Evolutionary conservation across 352 stramenopile species (phyloP), one percentile per base, ranked within the genome.

Genomic region (Pythium volutum): DNA sequence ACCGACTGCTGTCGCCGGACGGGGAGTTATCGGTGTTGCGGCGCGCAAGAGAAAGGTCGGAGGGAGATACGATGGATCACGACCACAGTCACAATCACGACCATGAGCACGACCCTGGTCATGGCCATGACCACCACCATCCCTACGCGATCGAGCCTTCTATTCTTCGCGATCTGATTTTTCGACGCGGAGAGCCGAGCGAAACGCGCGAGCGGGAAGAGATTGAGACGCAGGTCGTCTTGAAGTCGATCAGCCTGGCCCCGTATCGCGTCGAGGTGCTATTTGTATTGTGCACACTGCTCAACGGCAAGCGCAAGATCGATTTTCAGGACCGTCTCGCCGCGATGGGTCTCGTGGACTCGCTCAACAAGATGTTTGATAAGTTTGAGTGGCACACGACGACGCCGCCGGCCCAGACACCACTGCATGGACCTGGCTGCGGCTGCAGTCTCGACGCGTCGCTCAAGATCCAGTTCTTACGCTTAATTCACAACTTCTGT

Each of bases 401-500:
- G 10, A 69, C 71, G 9, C 66, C 79, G 23, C 63, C 74, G 20
- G 51, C 78, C 0, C 77, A 90, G 45, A 67, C 79, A 22, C 82
- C 82, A 6, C 62, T 94, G 2, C 84, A 94, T 49, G 84, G 84
- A 8, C 84, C 84, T 26, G 84, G 82, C 2, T 98, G 96, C 55
- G 93, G 98, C 56, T 99, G 95, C 75, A 98, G 94, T 62, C 77
- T 97, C 31, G 95, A 98, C 52, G 95, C 84, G 39, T 97, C 93
- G 16, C 65, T 98, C 20, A 95, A 97, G 68, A 97, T 99, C 41
- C 95, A 98, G 72, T 98, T 97, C 61, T 70, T 99, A 55, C 79
- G 95, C 2, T 64, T 98, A 12, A 89, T 99, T 39, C 96, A 98
- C 75, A 98, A 98, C 59, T 98, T 98, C 58, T 98, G 95, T 55